Base-by-base conservation (phyloP, 805 yeast species). In the Phaffomyces thermotolerans region DNA sequence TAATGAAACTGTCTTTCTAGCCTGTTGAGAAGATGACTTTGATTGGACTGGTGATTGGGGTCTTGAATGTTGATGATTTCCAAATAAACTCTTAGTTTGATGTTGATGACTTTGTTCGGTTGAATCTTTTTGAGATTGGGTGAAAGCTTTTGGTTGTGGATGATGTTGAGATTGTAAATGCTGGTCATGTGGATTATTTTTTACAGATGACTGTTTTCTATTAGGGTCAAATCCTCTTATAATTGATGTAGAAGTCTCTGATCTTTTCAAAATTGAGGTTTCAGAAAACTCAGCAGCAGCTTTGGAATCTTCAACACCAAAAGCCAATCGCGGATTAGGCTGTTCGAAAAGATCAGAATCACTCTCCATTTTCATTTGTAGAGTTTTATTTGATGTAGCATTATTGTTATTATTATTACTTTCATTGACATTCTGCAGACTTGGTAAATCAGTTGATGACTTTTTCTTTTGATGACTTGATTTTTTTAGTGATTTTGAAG, bases 301-400 rank as follows among this genome's bases (percentile, higher is more conserved):
- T 17, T 39, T 32, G 15, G 43, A 36, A 39, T 52, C 50, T 20
- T 36, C 24, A n/a, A 54, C 46, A 10, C 61, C 62, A 52, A 59
- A 57, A 1, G 63, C 60, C 42, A 52, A 54, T 35, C 54, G 47
- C 34, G 63, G 63, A 18, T 59, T 46, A 12, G 63, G 63, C 39
- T 59, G 63, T 20, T 59, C 58, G 34, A 43, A 57, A 8, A 53
- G 24, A 37, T 56, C 63, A 6, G 56, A 25, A 41, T 58, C 60
- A 43, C 50, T 44, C 25, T 41, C 47, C 23, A 44, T 37, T 15
- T 32, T 33, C 15, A 22, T 37, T 9, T 17, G 13, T 20, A 42
- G 36, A 20, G 15, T 31, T 32, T 27, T 39, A 36, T 6, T 33
- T 33, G 14, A 36, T 22, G 20, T 18, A 22, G 24, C 31, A 41